phyloP scores from a whole-genome alignment of 257 asterid genomes.

The Solanum chilense region DNA sequence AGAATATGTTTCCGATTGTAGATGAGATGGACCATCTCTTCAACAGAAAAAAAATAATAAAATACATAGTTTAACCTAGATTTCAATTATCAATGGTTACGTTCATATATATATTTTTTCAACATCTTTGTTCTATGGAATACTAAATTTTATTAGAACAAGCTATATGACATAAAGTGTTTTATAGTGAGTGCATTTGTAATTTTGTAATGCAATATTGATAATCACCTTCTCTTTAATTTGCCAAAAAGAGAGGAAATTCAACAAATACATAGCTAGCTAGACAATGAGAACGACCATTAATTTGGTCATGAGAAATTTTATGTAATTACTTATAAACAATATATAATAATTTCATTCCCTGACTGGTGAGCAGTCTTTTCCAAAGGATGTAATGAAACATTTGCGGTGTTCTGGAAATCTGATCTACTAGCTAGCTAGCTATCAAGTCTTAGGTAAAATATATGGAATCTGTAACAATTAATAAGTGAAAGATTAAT shows the following conservation, averaged over 20 bases:
- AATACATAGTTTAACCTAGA: neutral
- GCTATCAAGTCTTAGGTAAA: neutral
- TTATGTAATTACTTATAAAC: neutral
- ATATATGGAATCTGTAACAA: conserved; percentile 21
- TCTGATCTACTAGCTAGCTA: neutral
- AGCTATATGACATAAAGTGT: neutral
- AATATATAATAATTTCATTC: neutral
- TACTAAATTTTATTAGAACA: neutral
- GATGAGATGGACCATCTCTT: neutral
- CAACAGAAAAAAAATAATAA: neutral
- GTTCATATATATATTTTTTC: neutral
- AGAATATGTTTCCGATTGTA: neutral
- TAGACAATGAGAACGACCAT: neutral
- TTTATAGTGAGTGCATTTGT: neutral
- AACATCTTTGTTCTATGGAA: neutral
- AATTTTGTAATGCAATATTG: neutral
- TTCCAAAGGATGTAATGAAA: neutral
- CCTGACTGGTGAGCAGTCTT: neutral
- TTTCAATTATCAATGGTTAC: neutral
- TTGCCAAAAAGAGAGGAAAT: neutral
- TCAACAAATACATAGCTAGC: neutral
- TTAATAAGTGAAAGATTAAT: conserved; percentile 21
- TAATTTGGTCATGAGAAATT: neutral
- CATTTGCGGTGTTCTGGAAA: neutral
- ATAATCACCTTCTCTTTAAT: neutral